These are phyloP conservation scores for Verbascum thapsus DNA, from an alignment of 257 asterid genomes.

Conservation along the genomic window DNA sequence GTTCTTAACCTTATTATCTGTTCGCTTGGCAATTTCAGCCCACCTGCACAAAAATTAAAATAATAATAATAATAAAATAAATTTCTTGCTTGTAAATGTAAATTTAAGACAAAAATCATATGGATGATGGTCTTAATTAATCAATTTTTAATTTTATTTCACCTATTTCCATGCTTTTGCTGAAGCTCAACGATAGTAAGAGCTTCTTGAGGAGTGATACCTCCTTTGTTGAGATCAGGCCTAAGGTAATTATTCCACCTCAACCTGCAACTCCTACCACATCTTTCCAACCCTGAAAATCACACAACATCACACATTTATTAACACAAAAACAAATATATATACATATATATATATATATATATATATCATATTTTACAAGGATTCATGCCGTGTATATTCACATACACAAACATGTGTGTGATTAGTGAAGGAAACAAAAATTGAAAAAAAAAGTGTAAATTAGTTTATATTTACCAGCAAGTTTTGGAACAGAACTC, in stretches of 20 bases:
- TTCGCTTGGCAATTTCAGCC: conserved; percentile 85
- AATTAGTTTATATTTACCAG: conserved; percentile 31
- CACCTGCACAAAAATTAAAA: too few species aligned
- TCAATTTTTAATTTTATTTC: too few species aligned
- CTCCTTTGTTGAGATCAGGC: conserved; percentile 83
- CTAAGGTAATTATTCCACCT: conserved; percentile 87
- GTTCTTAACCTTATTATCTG: conserved; percentile 86
- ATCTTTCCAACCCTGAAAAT: conserved; percentile 65
- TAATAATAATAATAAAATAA: background rate
- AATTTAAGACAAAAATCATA: background rate
- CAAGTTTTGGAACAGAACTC: conserved; percentile 43
- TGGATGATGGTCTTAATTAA: too few species aligned
- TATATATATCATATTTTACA: background rate
- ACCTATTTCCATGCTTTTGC: conserved; percentile 73
- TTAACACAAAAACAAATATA: background rate
- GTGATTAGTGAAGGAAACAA: too few species aligned
- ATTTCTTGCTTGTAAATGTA: conserved; percentile 16
- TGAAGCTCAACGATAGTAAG: conserved; percentile 65
- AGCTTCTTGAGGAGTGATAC: conserved; percentile 63
- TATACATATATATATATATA: background rate
- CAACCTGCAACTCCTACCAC: conserved; percentile 86
- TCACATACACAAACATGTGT: background rate
- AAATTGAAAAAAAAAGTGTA: background rate
- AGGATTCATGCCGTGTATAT: background rate
- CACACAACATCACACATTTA: background rate